These are phyloP conservation scores for Coemansia sp. DNA, from an alignment of 192 early-diverging fungal genomes.

Conservation along the genomic window DNA sequence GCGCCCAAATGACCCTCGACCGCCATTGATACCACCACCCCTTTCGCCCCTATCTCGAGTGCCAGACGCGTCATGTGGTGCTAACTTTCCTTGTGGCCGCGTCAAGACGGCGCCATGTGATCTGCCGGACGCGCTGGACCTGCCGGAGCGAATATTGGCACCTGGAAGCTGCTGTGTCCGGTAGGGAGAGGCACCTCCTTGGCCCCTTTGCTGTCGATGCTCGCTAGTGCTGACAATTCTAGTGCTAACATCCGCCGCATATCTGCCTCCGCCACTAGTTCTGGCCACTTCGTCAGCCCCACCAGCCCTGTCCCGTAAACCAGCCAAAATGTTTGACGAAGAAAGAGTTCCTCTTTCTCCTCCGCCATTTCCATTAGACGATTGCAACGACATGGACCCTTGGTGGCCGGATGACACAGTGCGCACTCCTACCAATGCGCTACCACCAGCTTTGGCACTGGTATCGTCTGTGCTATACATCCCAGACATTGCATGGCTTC, in stretches of 20 bases:
- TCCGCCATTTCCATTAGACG: background rate
- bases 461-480: background rate
- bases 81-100: slow-evolving; percentile 1
- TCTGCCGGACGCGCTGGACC: slow-evolving; percentile 2
- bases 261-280: background rate
- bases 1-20: background rate
- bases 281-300: background rate
- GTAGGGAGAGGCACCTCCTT: slow-evolving; percentile 6
- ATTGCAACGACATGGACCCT: background rate
- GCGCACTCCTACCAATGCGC: background rate
- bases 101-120: slow-evolving; percentile 11
- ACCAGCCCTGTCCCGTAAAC: slow-evolving; percentile 19
- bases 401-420: background rate
- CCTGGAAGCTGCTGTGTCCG: slow-evolving; percentile 11
- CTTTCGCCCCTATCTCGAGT: background rate
- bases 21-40: background rate
- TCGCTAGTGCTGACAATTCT: background rate
- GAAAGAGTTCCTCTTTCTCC: background rate
- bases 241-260: background rate
- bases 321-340: slow-evolving; percentile 31
- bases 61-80: slow-evolving; percentile 12
- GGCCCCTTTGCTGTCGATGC: slow-evolving; percentile 1
- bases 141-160: background rate
- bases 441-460: background rate
- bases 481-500: slow-evolving; percentile 22